Conservation (phyloP, 495 filamentous ascomycete genomes). For the Penicillium ochrochloron region DNA sequence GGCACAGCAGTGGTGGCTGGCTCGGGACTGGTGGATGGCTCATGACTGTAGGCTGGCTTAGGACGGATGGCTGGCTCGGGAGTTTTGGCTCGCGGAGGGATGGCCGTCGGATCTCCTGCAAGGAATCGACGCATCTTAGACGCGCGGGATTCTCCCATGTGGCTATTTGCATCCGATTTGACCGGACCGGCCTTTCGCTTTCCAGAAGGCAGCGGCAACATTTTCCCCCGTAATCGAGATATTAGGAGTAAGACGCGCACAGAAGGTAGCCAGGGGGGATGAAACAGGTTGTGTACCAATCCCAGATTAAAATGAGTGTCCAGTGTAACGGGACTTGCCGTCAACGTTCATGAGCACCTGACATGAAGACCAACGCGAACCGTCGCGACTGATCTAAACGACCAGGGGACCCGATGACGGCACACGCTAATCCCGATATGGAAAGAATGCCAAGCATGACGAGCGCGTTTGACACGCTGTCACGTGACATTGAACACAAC, state of each 20-base stretch:
- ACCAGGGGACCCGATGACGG: not conserved
- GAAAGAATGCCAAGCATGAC: constrained; percentile 1
- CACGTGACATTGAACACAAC: constrained; percentile 14
- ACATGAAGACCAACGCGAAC: not conserved
- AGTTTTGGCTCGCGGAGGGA: no score
- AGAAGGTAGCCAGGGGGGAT: not conserved
- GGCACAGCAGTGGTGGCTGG: not conserved
- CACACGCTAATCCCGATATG: constrained; percentile 18
- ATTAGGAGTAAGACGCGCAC: not conserved
- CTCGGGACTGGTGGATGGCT: no score
- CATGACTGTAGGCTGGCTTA: no score
- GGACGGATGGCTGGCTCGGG: no score
- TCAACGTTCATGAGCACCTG: not conserved
- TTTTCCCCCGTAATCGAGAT: not conserved
- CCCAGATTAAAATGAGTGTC: not conserved
- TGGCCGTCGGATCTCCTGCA: not conserved
- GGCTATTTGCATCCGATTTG: constrained; percentile 15
- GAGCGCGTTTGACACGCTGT: constrained; percentile 16
- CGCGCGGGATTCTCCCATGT: constrained; percentile 27
- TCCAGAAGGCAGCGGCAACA: constrained; percentile 8
- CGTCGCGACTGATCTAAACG: not conserved
- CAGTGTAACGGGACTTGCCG: not conserved
- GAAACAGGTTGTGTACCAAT: no score
- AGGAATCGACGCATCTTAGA: constrained; percentile 22
- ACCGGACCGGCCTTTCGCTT: constrained; percentile 32